These are phyloP conservation scores for Penicillium sp. DNA, from an alignment of 2,329 filamentous ascomycete genomes.

Conservation along the genomic window DNA sequence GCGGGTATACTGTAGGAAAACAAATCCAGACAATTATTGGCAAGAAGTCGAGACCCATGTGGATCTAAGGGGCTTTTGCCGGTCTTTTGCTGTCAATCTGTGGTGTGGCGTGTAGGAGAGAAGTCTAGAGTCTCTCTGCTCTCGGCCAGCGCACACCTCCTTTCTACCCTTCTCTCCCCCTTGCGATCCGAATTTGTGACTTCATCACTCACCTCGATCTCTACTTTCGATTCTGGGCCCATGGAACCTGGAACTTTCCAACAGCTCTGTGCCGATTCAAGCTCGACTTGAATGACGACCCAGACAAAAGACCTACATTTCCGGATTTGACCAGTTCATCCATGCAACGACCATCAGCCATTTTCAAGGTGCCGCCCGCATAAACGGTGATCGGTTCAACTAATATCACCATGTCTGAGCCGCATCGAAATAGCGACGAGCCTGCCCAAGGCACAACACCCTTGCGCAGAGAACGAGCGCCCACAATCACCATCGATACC, in stretches of 20 bases:
- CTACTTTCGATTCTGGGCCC: neutral
- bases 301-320: neutral
- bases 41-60: slow-evolving; percentile 14
- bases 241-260: neutral
- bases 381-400: slow-evolving; percentile 16
- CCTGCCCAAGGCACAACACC: slow-evolving; percentile 29
- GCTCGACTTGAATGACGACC: neutral
- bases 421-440: slow-evolving; percentile 28
- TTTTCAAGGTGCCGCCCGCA: slow-evolving; percentile 3
- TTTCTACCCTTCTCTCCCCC: neutral
- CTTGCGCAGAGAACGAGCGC: slow-evolving; percentile 47
- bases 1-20: neutral
- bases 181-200: neutral
- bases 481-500: slow-evolving; percentile 60
- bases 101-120: neutral
- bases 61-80: slow-evolving; percentile 8
- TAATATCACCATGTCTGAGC: slow-evolving; percentile 33
- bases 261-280: neutral
- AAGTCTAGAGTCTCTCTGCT: slow-evolving; percentile 2
- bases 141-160: neutral
- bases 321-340: neutral
- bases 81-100: slow-evolving; percentile 4
- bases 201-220: neutral
- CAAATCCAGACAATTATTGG: neutral
- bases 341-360: neutral